phyloP scores from a whole-genome alignment of 106 monocot genomes.

The Acorus calamus region DNA sequence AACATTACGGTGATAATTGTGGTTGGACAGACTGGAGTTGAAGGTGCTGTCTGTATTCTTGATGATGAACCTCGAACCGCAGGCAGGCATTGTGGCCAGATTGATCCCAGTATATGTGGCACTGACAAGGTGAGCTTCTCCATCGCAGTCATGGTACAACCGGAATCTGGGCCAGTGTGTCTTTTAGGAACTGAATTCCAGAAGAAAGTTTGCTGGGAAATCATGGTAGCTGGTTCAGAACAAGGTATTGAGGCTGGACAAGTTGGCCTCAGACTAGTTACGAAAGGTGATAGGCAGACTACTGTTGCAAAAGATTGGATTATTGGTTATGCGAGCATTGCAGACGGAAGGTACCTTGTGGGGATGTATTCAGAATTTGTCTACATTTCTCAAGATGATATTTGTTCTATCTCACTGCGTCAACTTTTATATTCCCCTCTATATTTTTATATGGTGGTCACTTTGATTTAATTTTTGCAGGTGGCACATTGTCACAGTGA shows the following conservation, averaged over 20 bases:
- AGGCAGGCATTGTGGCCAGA: slow-evolving; percentile 75
- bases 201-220: slow-evolving; percentile 88
- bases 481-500: slow-evolving; percentile 93
- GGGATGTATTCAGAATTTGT: not conserved
- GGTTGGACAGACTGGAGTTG: slow-evolving; percentile 59
- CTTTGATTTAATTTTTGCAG: slow-evolving; percentile 33
- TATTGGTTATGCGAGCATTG: slow-evolving; percentile 78
- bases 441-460: not conserved
- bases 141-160: slow-evolving; percentile 75
- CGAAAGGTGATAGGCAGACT: slow-evolving; percentile 77
- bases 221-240: slow-evolving; percentile 89
- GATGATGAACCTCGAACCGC: slow-evolving; percentile 82
- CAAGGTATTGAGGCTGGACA: slow-evolving; percentile 99
- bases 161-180: slow-evolving; percentile 93
- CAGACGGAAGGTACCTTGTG: slow-evolving; percentile 74
- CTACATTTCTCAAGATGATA: not conserved
- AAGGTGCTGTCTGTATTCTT: slow-evolving; percentile 75
- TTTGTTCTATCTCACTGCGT: not conserved
- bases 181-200: slow-evolving; percentile 92
- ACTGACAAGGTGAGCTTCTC: slow-evolving; percentile 60
- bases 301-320: slow-evolving; percentile 90
- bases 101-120: slow-evolving; percentile 61
- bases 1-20: not conserved
- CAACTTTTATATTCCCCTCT: not conserved
- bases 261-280: slow-evolving; percentile 81